Evolutionary conservation across 108 stramenopile species (phyloP), one percentile per base, ranked within the genome.

Genomic region (Heterococcus sp.): DNA sequence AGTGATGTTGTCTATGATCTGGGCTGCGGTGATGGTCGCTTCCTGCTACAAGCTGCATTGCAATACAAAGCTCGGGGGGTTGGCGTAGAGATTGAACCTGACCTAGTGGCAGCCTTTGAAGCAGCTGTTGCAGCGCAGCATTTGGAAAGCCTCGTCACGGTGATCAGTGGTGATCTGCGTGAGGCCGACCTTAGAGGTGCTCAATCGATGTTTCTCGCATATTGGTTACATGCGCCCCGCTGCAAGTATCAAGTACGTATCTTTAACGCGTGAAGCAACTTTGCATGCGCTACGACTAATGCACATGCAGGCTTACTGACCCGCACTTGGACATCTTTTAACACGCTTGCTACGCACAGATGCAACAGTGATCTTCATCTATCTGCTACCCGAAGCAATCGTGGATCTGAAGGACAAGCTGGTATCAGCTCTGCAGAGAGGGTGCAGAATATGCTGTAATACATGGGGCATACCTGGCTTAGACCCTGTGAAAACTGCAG

Each of bases 41-140:
- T 87, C 33, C 85, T 84, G 67, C 73, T 85, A n/a, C 79, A 78
- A 27, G 86, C 86, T 30, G 79, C 84, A n/a, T n/a, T n/a, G n/a
- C n/a, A n/a, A n/a, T n/a, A n/a, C n/a, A n/a, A n/a, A n/a, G n/a
- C n/a, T n/a, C n/a, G n/a, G n/a, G n/a, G n/a, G n/a, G n/a, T n/a
- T n/a, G 86, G 86, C 34, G 77, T 85, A 8, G 86, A 87, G 35
- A 87, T 87, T 26, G 86, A 87, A 79, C 79, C 78, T 31, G 38
- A 81, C 8, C 28, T 87, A 69, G 74, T 75, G 8, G 74, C 85
- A 35, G 38, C 67, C 66, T 87, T 87, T 36, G 65, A 73, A 37
- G 37, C 37, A n/a, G 64, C 36, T 27, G 76, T 87, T 5, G 65
- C 35, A 2, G 66, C 65, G 4, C n/a, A n/a, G n/a, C n/a, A n/a